These are phyloP conservation scores for Ophioceras dolichostomum DNA, from an alignment of 2,329 filamentous ascomycete genomes.

Conservation along the genomic window DNA sequence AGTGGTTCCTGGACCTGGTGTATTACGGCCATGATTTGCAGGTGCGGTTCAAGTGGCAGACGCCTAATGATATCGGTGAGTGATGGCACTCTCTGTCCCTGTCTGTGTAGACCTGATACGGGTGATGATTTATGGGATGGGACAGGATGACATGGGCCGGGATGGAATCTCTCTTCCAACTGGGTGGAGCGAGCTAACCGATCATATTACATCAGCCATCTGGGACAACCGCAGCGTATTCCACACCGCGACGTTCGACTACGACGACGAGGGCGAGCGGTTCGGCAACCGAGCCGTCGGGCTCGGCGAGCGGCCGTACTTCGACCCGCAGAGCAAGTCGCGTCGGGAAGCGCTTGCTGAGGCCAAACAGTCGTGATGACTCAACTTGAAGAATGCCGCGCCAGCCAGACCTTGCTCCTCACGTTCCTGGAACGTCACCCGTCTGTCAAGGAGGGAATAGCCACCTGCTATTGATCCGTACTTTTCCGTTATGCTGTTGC, in stretches of 20 bases:
- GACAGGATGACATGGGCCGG: too few species aligned
- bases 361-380: background rate
- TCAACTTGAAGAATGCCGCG: too few species aligned
- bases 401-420: too few species aligned
- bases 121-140: too few species aligned
- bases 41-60: slow-evolving; percentile 30
- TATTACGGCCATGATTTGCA: slow-evolving; percentile 45
- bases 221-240: slow-evolving; percentile 47
- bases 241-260: slow-evolving; percentile 41
- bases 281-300: slow-evolving; percentile 37
- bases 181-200: too few species aligned
- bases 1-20: slow-evolving; percentile 38
- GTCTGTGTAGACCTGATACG: too few species aligned
- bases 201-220: slow-evolving; percentile 29
- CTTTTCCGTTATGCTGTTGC: too few species aligned
- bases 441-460: too few species aligned
- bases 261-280: slow-evolving; percentile 30
- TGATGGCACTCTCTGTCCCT: background rate
- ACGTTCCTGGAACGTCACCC: too few species aligned
- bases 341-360: slow-evolving; percentile 12
- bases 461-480: too few species aligned
- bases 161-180: too few species aligned
- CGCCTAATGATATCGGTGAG: slow-evolving; percentile 25
- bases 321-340: slow-evolving; percentile 29
- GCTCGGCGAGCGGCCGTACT: slow-evolving; percentile 40